Evolutionary conservation across 2,329 filamentous ascomycete species (phyloP), one percentile per base, ranked within the genome.

Genomic region (Aureobasidium vineae): DNA sequence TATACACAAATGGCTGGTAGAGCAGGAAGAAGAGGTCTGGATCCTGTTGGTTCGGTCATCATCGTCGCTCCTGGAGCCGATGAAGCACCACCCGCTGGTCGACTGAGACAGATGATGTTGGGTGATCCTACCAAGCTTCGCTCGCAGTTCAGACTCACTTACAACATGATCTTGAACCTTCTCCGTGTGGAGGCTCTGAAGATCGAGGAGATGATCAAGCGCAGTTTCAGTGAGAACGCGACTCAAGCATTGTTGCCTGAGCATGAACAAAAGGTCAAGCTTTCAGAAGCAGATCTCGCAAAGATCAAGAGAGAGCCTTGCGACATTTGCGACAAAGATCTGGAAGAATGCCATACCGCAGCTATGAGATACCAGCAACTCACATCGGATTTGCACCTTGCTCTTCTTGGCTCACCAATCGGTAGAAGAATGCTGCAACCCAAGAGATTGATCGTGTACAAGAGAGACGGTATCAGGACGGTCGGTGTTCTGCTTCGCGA

Each of bases 201-300:
- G 80, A 98, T 99, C 72, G 95, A 99, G 77, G 95, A 99, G 79
- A 99, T 99, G 95, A 99, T 99, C 82, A 99, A 99, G 84, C 90
- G 95, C 70, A 97, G 93, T 77, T 99, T 99, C 82, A 97, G 94
- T 63, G 95, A 99, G 77, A 95, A 99, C 78, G 94, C 94, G 28
- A 98, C 94, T 0, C 95, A 99, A 75, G 93, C 96, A 69, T 80
- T 98, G 15, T 82, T 98, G 1, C 95, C 95, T 0, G 93, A 98
- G 77, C 94, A 98, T 72, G 93, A 99, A 78, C 96, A 96, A 77
- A 90, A 92, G 67, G 92, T 99, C 68, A 92, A 94, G 75, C 72
- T 97, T 2, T 96, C 93, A 0, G 93, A 99, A 76, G 93, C 91
- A 4, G 94, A 96, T 79, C 79, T 99, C 66, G 92, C 88, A 64